phyloP scores from a whole-genome alignment of 495 filamentous ascomycete species.

The Melanomma pulvis-pyrius region DNA sequence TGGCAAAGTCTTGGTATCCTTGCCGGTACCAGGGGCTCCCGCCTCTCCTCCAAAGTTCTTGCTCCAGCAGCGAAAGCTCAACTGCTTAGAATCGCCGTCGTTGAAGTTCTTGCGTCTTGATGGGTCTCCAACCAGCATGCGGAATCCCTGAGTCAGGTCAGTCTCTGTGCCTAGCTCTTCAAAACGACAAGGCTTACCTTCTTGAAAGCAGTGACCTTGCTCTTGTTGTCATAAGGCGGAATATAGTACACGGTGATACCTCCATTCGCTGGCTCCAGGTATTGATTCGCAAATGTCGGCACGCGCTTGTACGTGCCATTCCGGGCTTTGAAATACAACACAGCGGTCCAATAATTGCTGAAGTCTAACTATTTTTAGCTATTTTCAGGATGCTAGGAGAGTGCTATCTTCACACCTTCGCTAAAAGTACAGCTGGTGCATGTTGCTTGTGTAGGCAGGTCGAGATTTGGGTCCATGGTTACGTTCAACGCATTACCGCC shows the following conservation, averaged over 20 bases:
- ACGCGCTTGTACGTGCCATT: conserved; percentile 54
- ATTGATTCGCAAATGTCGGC: conserved; percentile 51
- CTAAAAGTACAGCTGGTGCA: conserved; percentile 16
- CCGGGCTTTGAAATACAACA: conserved; percentile 53
- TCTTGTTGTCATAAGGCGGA: conserved; percentile 44
- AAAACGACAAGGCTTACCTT: conserved; percentile 4
- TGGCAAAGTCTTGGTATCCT: conserved; percentile 17
- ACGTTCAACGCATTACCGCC: conserved; percentile 22
- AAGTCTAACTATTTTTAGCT: neutral
- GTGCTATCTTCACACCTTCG: neutral
- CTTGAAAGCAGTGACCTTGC: conserved; percentile 50
- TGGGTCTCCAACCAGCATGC: conserved; percentile 56
- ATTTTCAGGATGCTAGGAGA: neutral
- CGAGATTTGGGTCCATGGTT: conserved; percentile 16
- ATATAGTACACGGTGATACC: conserved; percentile 58
- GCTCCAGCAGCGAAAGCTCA: conserved; percentile 33
- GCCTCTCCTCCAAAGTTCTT: conserved; percentile 13
- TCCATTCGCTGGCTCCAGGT: conserved; percentile 50
- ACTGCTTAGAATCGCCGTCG: conserved; percentile 55
- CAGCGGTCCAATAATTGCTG: conserved; percentile 56
- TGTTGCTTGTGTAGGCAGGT: conserved; percentile 7
- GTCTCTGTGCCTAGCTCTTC: conserved; percentile 21
- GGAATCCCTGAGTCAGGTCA: conserved; percentile 48
- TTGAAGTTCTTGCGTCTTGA: conserved; percentile 45
- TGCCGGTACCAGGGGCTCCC: conserved; percentile 3